Conservation (phyloP, 2,329 filamentous ascomycete species). For the Hymenoscyphus scutula region DNA sequence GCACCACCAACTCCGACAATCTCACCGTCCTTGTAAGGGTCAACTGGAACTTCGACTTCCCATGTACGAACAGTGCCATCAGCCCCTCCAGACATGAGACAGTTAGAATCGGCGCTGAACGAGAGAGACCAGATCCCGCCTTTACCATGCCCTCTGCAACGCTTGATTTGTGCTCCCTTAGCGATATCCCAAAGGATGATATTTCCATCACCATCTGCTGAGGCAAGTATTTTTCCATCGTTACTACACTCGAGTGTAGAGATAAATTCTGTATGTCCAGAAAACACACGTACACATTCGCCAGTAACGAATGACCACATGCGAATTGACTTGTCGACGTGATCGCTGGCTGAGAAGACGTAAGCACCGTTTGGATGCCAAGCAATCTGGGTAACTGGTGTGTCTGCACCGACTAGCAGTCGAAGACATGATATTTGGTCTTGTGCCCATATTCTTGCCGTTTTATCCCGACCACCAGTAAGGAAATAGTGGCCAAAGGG, state of each 20-base stretch:
- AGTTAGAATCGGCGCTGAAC: slow-evolving; percentile 89
- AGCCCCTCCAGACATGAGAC: slow-evolving; percentile 85
- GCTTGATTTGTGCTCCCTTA: slow-evolving; percentile 83
- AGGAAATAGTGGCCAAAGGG: slow-evolving; percentile 95
- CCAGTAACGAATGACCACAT: slow-evolving; percentile 97
- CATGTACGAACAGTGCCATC: slow-evolving; percentile 92
- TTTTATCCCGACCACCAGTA: slow-evolving; percentile 84
- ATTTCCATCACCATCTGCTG: slow-evolving; percentile 81
- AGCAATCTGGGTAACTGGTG: slow-evolving; percentile 83
- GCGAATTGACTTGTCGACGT: slow-evolving; percentile 81
- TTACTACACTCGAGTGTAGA: slow-evolving; percentile 82
- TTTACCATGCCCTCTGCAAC: slow-evolving; percentile 89
- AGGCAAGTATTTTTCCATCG: slow-evolving; percentile 87
- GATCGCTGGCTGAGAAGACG: slow-evolving; percentile 87
- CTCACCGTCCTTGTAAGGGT: slow-evolving; percentile 57
- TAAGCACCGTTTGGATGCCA: slow-evolving; percentile 96
- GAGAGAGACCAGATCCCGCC: slow-evolving; percentile 91
- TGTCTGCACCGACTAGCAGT: slow-evolving; percentile 88
- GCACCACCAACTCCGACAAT: slow-evolving; percentile 42
- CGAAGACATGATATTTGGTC: slow-evolving; percentile 88
- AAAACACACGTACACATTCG: slow-evolving; percentile 84
- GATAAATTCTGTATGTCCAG: slow-evolving; percentile 84
- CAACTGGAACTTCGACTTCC: slow-evolving; percentile 76
- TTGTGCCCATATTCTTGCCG: slow-evolving; percentile 85
- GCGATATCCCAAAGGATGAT: slow-evolving; percentile 94